Evolutionary conservation across 768 basidiomycete species (phyloP).

Genomic region (Pleurotus eryngii): DNA sequence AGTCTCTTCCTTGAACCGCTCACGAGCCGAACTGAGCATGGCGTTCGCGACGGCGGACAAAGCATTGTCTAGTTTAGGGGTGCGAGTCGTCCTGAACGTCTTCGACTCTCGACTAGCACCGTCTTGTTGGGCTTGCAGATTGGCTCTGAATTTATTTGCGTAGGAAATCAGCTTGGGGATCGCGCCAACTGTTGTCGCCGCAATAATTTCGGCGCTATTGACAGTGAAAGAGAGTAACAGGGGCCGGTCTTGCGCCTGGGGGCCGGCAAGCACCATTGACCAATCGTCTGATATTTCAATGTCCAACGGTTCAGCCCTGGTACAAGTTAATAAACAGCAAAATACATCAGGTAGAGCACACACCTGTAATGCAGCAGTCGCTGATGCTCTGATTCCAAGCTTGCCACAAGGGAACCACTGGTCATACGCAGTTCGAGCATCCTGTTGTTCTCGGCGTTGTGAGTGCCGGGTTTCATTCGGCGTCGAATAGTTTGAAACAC

Average conservation of each 20-base stretch:
- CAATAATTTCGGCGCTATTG: slow-evolving; percentile 62
- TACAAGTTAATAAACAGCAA: not conserved
- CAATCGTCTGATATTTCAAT: slow-evolving; percentile 82
- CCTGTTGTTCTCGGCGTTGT: slow-evolving; percentile 35
- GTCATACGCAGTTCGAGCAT: slow-evolving; percentile 76
- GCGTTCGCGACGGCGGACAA: slow-evolving; percentile 84
- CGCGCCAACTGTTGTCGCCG: slow-evolving; percentile 67
- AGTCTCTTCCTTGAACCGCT: slow-evolving; percentile 65
- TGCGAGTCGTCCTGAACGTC: slow-evolving; percentile 70
- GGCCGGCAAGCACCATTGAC: slow-evolving; percentile 45
- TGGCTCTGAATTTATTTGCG: slow-evolving; percentile 68
- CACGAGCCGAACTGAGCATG: slow-evolving; percentile 73
- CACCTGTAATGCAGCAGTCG: slow-evolving; percentile 74
- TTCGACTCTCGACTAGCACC: slow-evolving; percentile 78
- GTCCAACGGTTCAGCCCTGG: slow-evolving; percentile 74
- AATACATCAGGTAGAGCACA: slow-evolving; percentile 17
- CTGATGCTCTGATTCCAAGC: slow-evolving; percentile 75
- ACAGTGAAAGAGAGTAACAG: slow-evolving; percentile 76
- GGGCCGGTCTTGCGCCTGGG: slow-evolving; percentile 42
- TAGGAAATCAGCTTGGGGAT: slow-evolving; percentile 77
- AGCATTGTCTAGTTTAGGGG: slow-evolving; percentile 74
- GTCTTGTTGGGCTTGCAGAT: slow-evolving; percentile 68
- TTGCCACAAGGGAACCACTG: slow-evolving; percentile 62
- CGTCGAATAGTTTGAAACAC: slow-evolving; percentile 73
- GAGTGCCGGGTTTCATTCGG: slow-evolving; percentile 34